Evolutionary conservation across 1,284 basidiomycete species (phyloP).

Genomic region (Retiboletus flavoniger): DNA sequence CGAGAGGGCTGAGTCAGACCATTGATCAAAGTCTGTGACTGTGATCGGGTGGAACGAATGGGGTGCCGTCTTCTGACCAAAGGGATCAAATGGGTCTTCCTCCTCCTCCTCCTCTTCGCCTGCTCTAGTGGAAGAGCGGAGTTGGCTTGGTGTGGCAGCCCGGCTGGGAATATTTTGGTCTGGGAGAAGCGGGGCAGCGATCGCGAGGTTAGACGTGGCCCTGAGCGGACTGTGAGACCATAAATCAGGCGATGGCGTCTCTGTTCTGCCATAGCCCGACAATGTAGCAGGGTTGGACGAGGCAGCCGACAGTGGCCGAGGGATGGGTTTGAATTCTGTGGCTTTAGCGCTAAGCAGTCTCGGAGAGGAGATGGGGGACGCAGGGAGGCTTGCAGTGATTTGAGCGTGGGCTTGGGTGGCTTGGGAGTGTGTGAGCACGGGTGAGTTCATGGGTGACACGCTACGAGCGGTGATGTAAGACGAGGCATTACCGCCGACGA

Average conservation of each 20-base stretch:
- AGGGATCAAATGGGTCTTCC: slow-evolving; percentile 76
- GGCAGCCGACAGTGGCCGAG: slow-evolving; percentile 70
- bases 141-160: slow-evolving; percentile 38
- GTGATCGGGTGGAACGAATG: slow-evolving; percentile 62
- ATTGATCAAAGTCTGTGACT: slow-evolving; percentile 63
- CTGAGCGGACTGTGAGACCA: slow-evolving; percentile 76
- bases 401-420: slow-evolving; percentile 50
- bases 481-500: slow-evolving; percentile 51
- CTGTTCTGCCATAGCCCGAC: slow-evolving; percentile 50
- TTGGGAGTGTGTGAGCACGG: slow-evolving; percentile 59
- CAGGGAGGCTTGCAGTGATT: slow-evolving; percentile 69
- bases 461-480: slow-evolving; percentile 62
- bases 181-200: slow-evolving; percentile 82
- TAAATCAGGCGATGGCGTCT: slow-evolving; percentile 77
- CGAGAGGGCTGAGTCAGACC: slow-evolving; percentile 49
- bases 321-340: slow-evolving; percentile 65
- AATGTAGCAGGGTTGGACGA: slow-evolving; percentile 64
- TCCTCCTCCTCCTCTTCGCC: slow-evolving; percentile 56
- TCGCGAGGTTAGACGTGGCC: slow-evolving; percentile 80
- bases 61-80: slow-evolving; percentile 48
- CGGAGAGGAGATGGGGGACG: slow-evolving; percentile 59
- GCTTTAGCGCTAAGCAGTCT: slow-evolving; percentile 68
- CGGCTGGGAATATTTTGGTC: slow-evolving; percentile 62
- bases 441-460: slow-evolving; percentile 67
- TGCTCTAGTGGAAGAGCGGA: slow-evolving; percentile 61